A percentile compares a stretch with the other conserved stretches of the same genome.
These are phyloP conservation scores for Boletus coccyginus DNA, from an alignment of 768 basidiomycete species.

Conservation along the genomic window DNA sequence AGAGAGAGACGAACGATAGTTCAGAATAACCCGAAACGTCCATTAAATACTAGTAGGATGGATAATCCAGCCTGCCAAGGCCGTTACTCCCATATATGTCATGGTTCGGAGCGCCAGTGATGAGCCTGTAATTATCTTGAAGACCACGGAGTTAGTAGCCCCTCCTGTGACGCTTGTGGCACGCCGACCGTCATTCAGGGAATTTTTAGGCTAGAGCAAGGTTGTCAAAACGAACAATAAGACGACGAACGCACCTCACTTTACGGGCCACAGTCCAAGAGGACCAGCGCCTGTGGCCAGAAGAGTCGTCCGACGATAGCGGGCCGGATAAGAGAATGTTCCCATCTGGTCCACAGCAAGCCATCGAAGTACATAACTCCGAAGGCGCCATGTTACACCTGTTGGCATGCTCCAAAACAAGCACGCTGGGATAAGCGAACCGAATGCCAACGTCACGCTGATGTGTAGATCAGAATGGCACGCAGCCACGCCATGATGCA, in stretches of 20 bases:
- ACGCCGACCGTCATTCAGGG: background rate
- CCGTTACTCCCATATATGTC: too few species aligned
- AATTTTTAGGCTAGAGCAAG: background rate
- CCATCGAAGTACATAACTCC: too few species aligned
- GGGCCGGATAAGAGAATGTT: background rate
- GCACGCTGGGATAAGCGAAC: background rate
- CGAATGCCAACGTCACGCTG: background rate
- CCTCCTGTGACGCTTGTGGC: background rate
- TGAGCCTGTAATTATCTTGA: background rate
- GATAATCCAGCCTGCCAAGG: too few species aligned
- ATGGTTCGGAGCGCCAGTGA: background rate
- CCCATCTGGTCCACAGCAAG: conserved; percentile 3
- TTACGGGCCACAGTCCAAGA: too few species aligned
- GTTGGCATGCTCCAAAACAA: background rate
- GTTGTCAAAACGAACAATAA: background rate
- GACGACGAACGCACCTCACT: background rate
- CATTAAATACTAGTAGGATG: too few species aligned
- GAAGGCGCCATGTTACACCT: too few species aligned
- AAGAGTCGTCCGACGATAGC: background rate
- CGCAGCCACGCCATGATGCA: background rate
- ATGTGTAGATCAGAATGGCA: background rate
- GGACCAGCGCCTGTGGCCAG: too few species aligned
- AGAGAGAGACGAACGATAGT: too few species aligned
- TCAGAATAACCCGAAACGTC: too few species aligned
- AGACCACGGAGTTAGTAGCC: background rate